Evolutionary conservation across 169 alveolate genomes (phyloP), one percentile per base, ranked within the genome.

Genomic region (Fabrea salina): DNA sequence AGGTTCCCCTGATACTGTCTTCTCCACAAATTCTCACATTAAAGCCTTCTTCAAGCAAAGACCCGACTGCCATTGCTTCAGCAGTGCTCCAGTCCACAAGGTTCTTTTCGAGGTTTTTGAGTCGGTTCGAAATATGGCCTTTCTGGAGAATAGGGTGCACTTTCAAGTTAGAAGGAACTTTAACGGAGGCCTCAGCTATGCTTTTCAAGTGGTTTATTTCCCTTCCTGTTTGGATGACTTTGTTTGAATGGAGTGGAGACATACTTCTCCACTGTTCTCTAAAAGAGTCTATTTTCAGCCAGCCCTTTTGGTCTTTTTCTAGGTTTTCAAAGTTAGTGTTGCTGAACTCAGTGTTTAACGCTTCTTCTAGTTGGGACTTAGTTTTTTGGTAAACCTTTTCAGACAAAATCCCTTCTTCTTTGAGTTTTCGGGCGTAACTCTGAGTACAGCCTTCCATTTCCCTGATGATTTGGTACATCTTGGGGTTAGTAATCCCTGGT

Each of bases 401-500:
- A 2, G 61, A 41, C 8, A 43, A 7, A 43, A 43, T 35, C 4
- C 78, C 78, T 1, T 67, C 78, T 16, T 67, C 13, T 41, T 22
- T 37, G 30, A 67, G 61, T 39, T 67, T 25, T 67, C 44, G 43
- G n/a, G 56, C 59, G 4, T 41, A 44, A 2, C 8, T 7, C 7
- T 56, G 22, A n/a, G 40, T 59, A 67, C 27, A 1, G 13, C 64
- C 61, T 8, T 37, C 22, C 1, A 43, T 11, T n/a, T 67, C n/a
- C 0, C 40, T 92, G 57, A 97, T 93, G 33, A 82, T 86, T 37
- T 90, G 89, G 70, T 97, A 96, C 96, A 96, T 95, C 22, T 85
- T 81, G 5, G 99, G 99, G 76, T 97, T 91, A 5, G 99, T 97
- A 86, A 96, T 96, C 61, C 90, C 90, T 47, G 99, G 99, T 95